Base-by-base conservation (phyloP, 495 filamentous ascomycete genomes). In the Penicillium lagena region DNA sequence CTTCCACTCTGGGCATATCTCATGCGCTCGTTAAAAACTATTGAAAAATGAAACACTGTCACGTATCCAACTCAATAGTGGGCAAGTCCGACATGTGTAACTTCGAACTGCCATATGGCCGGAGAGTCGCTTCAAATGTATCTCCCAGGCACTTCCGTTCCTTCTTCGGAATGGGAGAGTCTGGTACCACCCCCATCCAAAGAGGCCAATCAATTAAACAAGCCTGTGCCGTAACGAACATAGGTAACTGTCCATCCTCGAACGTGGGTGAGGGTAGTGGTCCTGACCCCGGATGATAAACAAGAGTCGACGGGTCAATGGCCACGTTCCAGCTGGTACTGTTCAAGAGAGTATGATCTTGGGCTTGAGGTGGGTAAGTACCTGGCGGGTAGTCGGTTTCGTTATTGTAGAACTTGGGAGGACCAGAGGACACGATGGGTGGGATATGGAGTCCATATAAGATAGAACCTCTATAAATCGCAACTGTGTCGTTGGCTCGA, bases 11-110 rank as follows among this genome's bases (percentile, higher is more conserved):
- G 22, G 22, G 4, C 4, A 22, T 2, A 22, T 6, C 6, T 3
- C 22, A 4, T 22, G 22, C 22, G 22, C 22, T 17, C 2, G 4
- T 22, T 22, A 22, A 22, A 22, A 2, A 22, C 3, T 22, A 22
- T 22, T 22, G 22, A 22, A 22, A 22, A 22, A 22, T 6, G 22
- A 4, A 22, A 22, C 22, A 22, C 4, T 22, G 2, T 22, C 22
- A 22, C 22, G 14, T 10, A 5, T 35, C 39, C 2, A 49, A 27
- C 30, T 49, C 40, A 30, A 49, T 49, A 4, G 40, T 47, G 1
- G 80, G 79, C 43, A 83, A 55, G 47, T 82, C 75, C 10, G 73
- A 72, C 68, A 82, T 80, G 57, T 79, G 78, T 37, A 79, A 49
- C 63, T 81, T 81, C 38, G 75, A 71, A 49, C 66, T 69, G 5